Evolutionary conservation across 2,329 filamentous ascomycete genomes (phyloP).

Genomic region (Parastagonospora nodorum): DNA sequence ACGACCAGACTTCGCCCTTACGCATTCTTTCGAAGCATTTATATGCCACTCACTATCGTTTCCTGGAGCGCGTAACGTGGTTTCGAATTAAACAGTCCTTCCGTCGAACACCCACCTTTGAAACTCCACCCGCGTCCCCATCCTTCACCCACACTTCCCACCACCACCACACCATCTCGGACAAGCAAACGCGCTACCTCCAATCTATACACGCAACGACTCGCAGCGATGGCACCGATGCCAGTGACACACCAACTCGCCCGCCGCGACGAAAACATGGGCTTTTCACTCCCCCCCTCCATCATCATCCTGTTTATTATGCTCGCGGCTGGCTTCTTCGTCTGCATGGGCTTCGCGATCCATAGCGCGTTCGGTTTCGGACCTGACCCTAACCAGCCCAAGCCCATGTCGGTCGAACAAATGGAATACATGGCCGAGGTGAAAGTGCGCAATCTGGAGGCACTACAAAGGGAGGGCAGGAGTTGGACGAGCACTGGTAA

Average conservation of each 20-base stretch:
- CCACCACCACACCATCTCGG: neutral
- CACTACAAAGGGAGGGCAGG: constrained; percentile 7
- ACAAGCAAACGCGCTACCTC: neutral
- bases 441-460: constrained; percentile 15
- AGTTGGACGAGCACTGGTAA: neutral
- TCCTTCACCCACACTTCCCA: neutral
- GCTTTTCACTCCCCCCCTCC: constrained; percentile 16
- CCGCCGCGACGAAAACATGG: constrained; percentile 17
- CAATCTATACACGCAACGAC: neutral
- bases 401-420: constrained; percentile 15
- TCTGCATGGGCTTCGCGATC: constrained; percentile 24
- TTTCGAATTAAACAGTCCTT: too few relatives aligned
- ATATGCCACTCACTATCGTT: too few relatives aligned
- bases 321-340: constrained; percentile 15
- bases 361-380: constrained; percentile 21
- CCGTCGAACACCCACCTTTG: too few relatives aligned
- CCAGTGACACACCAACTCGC: constrained; percentile 5
- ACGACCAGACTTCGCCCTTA: neutral
- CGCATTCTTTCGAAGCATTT: too few relatives aligned
- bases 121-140: too few relatives aligned
- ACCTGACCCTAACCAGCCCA: constrained; percentile 11
- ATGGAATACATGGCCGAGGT: constrained; percentile 31
- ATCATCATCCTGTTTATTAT: constrained; percentile 29
- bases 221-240: neutral
- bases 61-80: too few relatives aligned